phyloP scores from a whole-genome alignment of 306 rosid species.

The Dalbergia cochinchinensis region DNA sequence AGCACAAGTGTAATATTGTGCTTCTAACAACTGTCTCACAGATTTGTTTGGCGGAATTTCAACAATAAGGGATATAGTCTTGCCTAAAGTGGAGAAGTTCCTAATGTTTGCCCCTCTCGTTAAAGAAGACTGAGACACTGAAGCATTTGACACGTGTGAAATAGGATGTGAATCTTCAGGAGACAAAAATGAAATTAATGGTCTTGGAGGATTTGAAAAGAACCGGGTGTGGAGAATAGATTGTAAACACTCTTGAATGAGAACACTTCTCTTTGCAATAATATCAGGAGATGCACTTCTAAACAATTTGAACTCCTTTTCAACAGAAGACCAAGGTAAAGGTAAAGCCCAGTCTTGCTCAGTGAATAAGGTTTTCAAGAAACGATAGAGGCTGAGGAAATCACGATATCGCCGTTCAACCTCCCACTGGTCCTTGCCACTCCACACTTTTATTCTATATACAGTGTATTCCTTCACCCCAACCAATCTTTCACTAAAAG shows the following conservation, averaged over 20 bases:
- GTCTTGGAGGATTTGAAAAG: conserved; percentile 70
- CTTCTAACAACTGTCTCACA: conserved; percentile 82
- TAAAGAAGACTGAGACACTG: conserved; percentile 50
- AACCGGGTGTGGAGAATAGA: conserved; percentile 71
- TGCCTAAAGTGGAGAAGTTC: conserved; percentile 71
- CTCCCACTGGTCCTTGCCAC: conserved; percentile 91
- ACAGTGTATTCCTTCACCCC: conserved; percentile 98
- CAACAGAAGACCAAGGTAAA: conserved; percentile 85
- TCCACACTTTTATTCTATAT: conserved; percentile 81
- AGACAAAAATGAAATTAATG: conserved; percentile 82
- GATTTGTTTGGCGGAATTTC: conserved; percentile 86
- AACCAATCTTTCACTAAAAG: conserved; percentile 95
- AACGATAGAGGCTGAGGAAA: conserved; percentile 76
- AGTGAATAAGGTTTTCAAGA: conserved; percentile 70
- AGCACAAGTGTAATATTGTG: conserved; percentile 88
- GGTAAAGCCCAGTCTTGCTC: conserved; percentile 85
- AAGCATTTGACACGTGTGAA: conserved; percentile 57
- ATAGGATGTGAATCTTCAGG: conserved; percentile 75
- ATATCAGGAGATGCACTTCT: conserved; percentile 94
- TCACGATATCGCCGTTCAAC: conserved; percentile 94
- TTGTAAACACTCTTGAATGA: conserved; percentile 88
- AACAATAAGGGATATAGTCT: conserved; percentile 88
- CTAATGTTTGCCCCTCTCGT: conserved; percentile 49
- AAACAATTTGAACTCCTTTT: conserved; percentile 85
- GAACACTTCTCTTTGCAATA: conserved; percentile 85